Evolutionary conservation across 2,329 filamentous ascomycete genomes (phyloP).

Genomic region (Sporothrix phasma): DNA sequence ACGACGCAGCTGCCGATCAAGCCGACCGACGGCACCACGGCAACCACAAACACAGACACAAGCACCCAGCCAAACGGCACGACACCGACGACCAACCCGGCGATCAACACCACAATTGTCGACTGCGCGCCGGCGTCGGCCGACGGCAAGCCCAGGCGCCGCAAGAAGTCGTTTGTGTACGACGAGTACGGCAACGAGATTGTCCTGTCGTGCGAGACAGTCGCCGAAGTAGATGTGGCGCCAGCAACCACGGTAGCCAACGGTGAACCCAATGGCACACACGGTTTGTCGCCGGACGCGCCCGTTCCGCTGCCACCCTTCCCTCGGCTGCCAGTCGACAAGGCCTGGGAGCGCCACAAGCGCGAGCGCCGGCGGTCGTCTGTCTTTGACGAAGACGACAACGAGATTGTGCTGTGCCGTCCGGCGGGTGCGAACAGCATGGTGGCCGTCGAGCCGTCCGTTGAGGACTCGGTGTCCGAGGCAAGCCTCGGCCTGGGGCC

Average conservation of each 20-base stretch:
- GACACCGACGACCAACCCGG: neutral
- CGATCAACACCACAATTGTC: constrained; percentile 19
- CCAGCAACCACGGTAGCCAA: neutral
- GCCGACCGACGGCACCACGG: neutral
- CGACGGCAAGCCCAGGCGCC: neutral
- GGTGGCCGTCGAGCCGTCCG: neutral
- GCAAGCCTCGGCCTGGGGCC: neutral
- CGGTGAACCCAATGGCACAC: neutral
- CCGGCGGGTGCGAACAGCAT: neutral
- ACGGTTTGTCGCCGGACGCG: neutral
- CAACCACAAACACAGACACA: neutral
- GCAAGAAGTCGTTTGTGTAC: constrained; percentile 30
- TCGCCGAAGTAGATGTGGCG: neutral
- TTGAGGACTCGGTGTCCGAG: neutral
- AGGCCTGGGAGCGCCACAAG: constrained; percentile 12
- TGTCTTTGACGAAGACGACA: constrained; percentile 28
- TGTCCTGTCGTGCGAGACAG: constrained; percentile 25
- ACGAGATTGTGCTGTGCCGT: constrained; percentile 34
- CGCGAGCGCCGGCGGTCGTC: constrained; percentile 15
- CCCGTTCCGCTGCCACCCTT: constrained; percentile 10
- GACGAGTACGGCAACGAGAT: constrained; percentile 43
- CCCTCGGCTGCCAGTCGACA: neutral
- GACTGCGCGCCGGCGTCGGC: neutral
- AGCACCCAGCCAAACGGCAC: no score
- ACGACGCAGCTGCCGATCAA: neutral